A percentile compares a stretch with the other conserved stretches of the same genome.
These are phyloP conservation scores for Linnemannia schmuckeri DNA, from an alignment of 192 early-diverging fungal species.

Conservation along the genomic window DNA sequence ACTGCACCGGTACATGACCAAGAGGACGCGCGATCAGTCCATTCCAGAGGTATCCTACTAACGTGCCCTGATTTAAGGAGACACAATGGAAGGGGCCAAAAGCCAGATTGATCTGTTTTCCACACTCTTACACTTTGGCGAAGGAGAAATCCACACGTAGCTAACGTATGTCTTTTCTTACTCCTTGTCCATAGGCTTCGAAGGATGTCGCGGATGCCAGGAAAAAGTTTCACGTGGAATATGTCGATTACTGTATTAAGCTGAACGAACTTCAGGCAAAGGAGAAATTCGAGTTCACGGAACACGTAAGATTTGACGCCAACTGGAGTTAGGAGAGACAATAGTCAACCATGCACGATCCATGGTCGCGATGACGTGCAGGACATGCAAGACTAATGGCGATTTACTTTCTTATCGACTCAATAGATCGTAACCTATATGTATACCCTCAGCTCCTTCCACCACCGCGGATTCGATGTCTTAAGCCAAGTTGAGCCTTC, in stretches of 20 bases:
- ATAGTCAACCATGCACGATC: background rate
- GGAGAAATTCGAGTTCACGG: constrained; percentile 81
- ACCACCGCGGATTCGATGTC: constrained; percentile 86
- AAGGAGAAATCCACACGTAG: background rate
- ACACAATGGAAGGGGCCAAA: background rate
- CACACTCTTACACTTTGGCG: no score
- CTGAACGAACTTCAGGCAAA: constrained; percentile 81
- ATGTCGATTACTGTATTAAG: constrained; percentile 75
- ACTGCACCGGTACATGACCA: constrained; percentile 72
- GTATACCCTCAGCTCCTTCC: constrained; percentile 86
- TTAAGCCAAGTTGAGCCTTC: constrained; percentile 85
- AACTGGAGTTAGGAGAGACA: background rate
- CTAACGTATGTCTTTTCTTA: background rate
- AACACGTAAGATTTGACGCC: constrained; percentile 60
- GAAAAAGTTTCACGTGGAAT: constrained; percentile 71
- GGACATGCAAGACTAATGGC: background rate
- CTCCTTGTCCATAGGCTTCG: constrained; percentile 52
- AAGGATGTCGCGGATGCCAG: constrained; percentile 73
- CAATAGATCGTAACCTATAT: constrained; percentile 78
- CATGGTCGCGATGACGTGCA: background rate
- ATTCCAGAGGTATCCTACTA: constrained; percentile 64
- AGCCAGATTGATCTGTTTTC: background rate
- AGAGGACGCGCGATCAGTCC: constrained; percentile 68
- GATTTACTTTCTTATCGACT: no score
- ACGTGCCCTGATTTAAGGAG: constrained; percentile 43